These are phyloP conservation scores for Mycena polygramma DNA, from an alignment of 768 basidiomycete species.

Conservation along the genomic window DNA sequence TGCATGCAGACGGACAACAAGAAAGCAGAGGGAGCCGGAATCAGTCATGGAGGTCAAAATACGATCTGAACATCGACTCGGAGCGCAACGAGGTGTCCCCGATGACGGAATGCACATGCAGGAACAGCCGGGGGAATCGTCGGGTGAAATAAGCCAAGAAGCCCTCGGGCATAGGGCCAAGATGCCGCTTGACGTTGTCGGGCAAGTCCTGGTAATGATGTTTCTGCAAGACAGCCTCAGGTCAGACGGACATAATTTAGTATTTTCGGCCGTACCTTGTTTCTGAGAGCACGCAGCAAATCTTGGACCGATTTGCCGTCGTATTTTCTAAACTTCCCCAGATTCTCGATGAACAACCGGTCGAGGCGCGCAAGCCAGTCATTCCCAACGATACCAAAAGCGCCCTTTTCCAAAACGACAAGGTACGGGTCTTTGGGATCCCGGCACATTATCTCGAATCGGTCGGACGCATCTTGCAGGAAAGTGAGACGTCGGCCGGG, in stretches of 20 bases:
- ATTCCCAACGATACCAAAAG: constrained; percentile 80
- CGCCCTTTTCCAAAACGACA: constrained; percentile 78
- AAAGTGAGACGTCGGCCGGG: constrained; percentile 87
- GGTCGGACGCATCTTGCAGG: constrained; percentile 97
- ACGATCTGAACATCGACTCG: constrained; percentile 92
- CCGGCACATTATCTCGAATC: constrained; percentile 97
- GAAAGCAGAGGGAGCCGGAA: constrained; percentile 19
- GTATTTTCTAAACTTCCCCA: constrained; percentile 98
- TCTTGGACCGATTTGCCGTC: constrained; percentile 93
- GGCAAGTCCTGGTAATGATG: constrained; percentile 98
- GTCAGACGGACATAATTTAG: background rate
- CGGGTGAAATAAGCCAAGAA: constrained; percentile 94
- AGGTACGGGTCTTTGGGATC: constrained; percentile 88
- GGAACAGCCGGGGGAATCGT: constrained; percentile 91
- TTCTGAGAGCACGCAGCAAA: constrained; percentile 90
- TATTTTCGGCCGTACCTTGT: constrained; percentile 77
- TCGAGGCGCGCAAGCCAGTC: constrained; percentile 94
- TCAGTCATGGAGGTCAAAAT: constrained; percentile 80
- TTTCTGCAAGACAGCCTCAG: constrained; percentile 70
- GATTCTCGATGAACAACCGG: constrained; percentile 90
- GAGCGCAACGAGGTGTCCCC: constrained; percentile 74
- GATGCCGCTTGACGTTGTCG: constrained; percentile 87
- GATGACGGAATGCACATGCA: constrained; percentile 93
- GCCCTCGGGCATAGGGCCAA: constrained; percentile 93
- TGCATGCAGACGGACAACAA: constrained; percentile 30